Base-by-base conservation (phyloP, 2,329 filamentous ascomycete species). In the Colletotrichum sp. region DNA sequence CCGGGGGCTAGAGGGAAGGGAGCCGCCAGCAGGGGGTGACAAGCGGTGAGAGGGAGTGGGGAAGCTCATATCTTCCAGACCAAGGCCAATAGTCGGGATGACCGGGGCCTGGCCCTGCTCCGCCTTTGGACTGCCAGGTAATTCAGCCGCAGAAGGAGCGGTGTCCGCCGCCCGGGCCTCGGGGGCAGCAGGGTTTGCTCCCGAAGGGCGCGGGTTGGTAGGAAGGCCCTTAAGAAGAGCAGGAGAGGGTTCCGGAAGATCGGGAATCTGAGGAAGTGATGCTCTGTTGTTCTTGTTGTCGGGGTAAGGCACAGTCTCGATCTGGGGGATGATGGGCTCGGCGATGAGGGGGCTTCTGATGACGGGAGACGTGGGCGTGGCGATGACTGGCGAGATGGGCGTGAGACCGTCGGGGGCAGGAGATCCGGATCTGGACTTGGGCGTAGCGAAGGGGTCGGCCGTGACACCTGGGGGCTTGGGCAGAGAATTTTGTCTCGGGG, bases 401-500 rank as follows among this genome's bases (percentile, higher is more conserved):
- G 71, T 34, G 22, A 70, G 32, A 36, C 49, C 64, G 8, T 75
- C 72, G 25, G 69, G 69, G 12, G 66, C 39, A 15, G 77, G 57
- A 34, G 77, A 77, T 52, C 76, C 72, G 15, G 77, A 77, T 32
- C 77, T 68, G 39, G 81, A 78, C 61, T 79, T 81, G 29, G 83
- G 85, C 6, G 84, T 84, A 13, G 80, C 82, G 69, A 85, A 87
- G 8, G 83, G 85, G 71, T 87, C 81, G 12, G 78, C 77, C 81
- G 30, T 83, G 78, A 19, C 84, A 81, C 15, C 82, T 67, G 52
- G 85, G 83, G 30, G 85, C 78, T 85, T 85, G 22, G 88, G 86
- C 22, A 89, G 79, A 0, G 89, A 90, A 77, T 88, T 88, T 71
- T 87, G 85, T 5, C 85, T 86, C 30, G 83, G 82, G 75, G 87